Evolutionary conservation across 495 filamentous ascomycete genomes (phyloP).

Genomic region (Tuber microsphaerosporum): DNA sequence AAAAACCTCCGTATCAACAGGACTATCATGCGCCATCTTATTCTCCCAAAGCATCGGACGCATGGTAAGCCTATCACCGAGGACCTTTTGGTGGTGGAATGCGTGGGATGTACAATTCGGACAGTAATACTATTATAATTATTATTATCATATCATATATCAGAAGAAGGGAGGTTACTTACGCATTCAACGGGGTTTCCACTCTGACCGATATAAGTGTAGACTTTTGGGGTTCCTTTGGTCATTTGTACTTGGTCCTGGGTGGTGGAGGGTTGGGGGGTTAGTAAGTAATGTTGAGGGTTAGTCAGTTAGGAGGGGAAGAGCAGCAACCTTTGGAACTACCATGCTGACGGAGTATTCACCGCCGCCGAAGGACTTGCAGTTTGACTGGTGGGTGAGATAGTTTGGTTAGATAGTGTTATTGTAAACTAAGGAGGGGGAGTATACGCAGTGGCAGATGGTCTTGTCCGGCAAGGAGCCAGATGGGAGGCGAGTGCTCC

Average conservation of each 20-base stretch:
- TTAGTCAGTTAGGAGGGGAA: not conserved
- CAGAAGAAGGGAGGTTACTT: slow-evolving; percentile 8
- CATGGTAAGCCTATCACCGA: slow-evolving; percentile 18
- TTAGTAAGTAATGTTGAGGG: not conserved
- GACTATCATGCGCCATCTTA: slow-evolving; percentile 9
- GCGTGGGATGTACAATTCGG: slow-evolving; percentile 26
- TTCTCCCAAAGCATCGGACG: slow-evolving; percentile 23
- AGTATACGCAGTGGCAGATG: slow-evolving; percentile 31
- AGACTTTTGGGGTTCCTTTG: slow-evolving; percentile 26
- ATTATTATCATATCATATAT: not conserved
- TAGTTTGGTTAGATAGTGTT: too few species aligned
- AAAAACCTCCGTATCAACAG: slow-evolving; percentile 29
- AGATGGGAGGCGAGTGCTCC: slow-evolving; percentile 17
- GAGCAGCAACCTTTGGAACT: slow-evolving; percentile 18
- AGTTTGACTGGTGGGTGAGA: slow-evolving; percentile 6
- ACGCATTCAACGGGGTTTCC: slow-evolving; percentile 28
- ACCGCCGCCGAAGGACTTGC: slow-evolving; percentile 30
- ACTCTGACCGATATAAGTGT: slow-evolving; percentile 28
- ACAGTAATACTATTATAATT: slow-evolving; percentile 30
- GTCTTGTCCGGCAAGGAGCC: slow-evolving; percentile 17
- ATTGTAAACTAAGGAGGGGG: too few species aligned
- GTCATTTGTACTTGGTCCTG: slow-evolving; percentile 27
- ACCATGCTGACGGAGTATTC: slow-evolving; percentile 34
- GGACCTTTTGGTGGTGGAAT: slow-evolving; percentile 28
- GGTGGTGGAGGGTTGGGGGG: not conserved